Conservation (phyloP, 179 eudicot genomes). For the Sideroxylon spinosum region DNA sequence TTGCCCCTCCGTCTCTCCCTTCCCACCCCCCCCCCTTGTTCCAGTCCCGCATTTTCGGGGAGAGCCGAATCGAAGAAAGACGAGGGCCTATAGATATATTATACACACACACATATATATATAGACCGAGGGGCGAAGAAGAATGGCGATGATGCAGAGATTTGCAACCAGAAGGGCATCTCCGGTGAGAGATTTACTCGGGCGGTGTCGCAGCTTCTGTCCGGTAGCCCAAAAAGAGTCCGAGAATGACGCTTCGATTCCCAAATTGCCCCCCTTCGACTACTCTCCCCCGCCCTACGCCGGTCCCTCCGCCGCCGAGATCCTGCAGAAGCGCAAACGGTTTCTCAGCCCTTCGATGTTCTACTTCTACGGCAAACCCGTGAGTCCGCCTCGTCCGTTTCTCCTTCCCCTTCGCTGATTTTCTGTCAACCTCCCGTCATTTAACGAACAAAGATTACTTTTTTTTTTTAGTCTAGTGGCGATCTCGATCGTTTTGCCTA, state of each 20-base stretch:
- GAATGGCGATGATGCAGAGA: conserved; percentile 21
- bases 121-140: not conserved
- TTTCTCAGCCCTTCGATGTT: conserved; percentile 88
- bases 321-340: conserved; percentile 57
- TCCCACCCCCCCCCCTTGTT: not conserved
- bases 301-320: conserved; percentile 77
- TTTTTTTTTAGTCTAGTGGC: not conserved
- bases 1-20: not conserved
- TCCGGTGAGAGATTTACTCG: not conserved
- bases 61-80: not conserved
- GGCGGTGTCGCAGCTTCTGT: conserved; percentile 14
- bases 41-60: not conserved
- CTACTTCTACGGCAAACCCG: conserved; percentile 71
- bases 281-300: conserved; percentile 78
- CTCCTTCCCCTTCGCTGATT: not conserved
- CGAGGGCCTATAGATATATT: not conserved
- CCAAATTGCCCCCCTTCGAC: conserved; percentile 69
- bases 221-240: conserved; percentile 4
- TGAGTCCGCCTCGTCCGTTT: conserved; percentile 23
- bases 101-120: not conserved
- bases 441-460: not conserved
- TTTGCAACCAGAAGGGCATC: not conserved
- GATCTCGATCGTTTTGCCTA: not conserved
- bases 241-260: conserved; percentile 18
- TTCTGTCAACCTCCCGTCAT: not conserved